These are phyloP conservation scores for Ceratobasidium sp. DNA, from an alignment of 1,284 basidiomycete species.

Conservation along the genomic window DNA sequence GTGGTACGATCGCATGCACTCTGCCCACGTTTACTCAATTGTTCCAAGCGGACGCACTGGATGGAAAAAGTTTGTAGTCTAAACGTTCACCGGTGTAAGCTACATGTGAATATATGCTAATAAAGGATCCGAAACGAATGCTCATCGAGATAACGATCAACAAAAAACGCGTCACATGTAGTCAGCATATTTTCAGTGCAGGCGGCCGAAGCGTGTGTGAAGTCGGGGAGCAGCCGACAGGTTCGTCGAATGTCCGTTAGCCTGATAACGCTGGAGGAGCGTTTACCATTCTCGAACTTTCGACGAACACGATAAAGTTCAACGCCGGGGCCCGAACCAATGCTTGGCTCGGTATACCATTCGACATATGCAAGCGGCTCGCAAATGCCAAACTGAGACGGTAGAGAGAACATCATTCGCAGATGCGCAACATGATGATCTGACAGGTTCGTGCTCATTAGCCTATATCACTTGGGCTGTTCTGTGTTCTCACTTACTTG, in stretches of 20 bases:
- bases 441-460: background rate
- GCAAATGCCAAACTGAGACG: background rate
- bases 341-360: background rate
- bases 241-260: background rate
- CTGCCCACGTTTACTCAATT: too few species aligned
- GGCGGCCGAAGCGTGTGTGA: background rate
- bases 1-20: too few species aligned
- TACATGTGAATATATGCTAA: background rate
- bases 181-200: background rate
- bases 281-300: background rate
- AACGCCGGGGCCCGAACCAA: background rate
- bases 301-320: background rate
- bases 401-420: background rate
- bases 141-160: constrained; percentile 6
- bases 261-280: background rate
- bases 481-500: background rate
- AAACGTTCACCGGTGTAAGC: too few species aligned
- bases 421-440: constrained; percentile 3
- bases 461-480: background rate
- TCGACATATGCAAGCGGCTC: constrained; percentile 4
- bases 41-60: too few species aligned
- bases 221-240: constrained; percentile 11
- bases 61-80: too few species aligned
- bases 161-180: constrained; percentile 2
- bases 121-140: constrained; percentile 10